Evolutionary conservation across 2,329 filamentous ascomycete genomes (phyloP).

Genomic region (Paraphaeosphaeria sporulosa): DNA sequence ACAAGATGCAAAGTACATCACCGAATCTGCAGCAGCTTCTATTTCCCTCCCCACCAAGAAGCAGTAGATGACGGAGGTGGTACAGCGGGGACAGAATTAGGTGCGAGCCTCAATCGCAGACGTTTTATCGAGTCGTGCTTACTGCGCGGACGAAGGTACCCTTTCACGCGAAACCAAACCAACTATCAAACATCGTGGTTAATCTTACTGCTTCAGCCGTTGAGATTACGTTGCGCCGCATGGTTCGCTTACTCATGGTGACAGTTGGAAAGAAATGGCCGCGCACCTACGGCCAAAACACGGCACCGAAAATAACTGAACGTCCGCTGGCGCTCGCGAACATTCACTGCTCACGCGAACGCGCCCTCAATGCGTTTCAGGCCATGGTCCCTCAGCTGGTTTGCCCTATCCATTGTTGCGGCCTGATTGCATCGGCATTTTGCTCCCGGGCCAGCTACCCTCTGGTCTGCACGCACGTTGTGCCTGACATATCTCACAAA

Average conservation of each 20-base stretch:
- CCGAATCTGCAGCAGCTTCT: conserved; percentile 3
- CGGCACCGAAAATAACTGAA: background rate
- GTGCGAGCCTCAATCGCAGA: background rate
- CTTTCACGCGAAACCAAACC: background rate
- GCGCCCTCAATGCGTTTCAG: background rate
- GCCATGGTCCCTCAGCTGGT: background rate
- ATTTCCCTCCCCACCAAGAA: conserved; percentile 7
- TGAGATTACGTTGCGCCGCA: conserved; percentile 26
- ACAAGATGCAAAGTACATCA: background rate
- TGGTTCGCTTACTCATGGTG: conserved; percentile 21
- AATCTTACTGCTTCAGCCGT: conserved; percentile 19
- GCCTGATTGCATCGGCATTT: background rate
- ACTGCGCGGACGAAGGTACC: background rate
- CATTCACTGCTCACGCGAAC: background rate
- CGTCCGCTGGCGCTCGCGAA: background rate
- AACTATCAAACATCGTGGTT: background rate
- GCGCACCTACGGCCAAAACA: background rate
- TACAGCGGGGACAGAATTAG: conserved; percentile 1
- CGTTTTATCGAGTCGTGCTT: background rate
- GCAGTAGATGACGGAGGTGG: background rate
- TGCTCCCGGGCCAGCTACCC: background rate
- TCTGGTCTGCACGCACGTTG: background rate
- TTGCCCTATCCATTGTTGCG: background rate
- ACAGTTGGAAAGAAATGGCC: background rate
- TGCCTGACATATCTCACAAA: background rate